phyloP scores from a whole-genome alignment of 805 yeast species.

The Wickerhamiella lipophila region DNA sequence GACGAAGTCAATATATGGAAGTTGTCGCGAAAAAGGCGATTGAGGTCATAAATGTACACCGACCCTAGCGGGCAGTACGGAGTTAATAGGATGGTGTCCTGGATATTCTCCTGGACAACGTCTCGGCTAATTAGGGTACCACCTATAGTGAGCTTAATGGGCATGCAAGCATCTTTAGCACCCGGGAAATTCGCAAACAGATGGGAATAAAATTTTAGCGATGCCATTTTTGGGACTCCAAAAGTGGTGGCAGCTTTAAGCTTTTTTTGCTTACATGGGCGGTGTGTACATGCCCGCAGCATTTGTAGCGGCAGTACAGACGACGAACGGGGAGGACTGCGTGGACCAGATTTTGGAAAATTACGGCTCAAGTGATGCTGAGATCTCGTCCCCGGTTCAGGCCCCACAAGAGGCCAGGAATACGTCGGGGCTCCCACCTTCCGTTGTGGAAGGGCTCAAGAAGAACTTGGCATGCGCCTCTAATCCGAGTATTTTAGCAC shows the following conservation, averaged over 20 bases:
- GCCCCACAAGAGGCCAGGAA: background rate
- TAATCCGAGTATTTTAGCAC: constrained; percentile 8
- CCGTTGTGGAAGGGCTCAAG: constrained; percentile 1
- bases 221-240: background rate
- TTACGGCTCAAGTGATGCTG: constrained; percentile 1
- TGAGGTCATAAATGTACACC: constrained; percentile 2
- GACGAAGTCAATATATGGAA: constrained; percentile 1
- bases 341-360: constrained; percentile 6
- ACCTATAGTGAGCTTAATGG: background rate
- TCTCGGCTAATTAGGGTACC: background rate
- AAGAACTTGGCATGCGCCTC: constrained; percentile 8
- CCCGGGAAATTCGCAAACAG: background rate
- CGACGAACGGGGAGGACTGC: constrained; percentile 9
- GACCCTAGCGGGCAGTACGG: constrained; percentile 9
- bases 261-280: constrained; percentile 12
- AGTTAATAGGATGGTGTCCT: background rate
- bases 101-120: background rate
- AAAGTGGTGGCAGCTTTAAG: background rate
- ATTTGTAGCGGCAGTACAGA: constrained; percentile 19
- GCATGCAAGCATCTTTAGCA: constrained; percentile 1
- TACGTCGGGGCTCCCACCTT: background rate
- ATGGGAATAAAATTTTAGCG: background rate
- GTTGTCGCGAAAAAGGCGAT: background rate
- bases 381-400: background rate
- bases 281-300: constrained; percentile 24